Evolutionary conservation across 768 basidiomycete species (phyloP), one percentile per base, ranked within the genome.

Genomic region (Pleurotus cornucopiae): DNA sequence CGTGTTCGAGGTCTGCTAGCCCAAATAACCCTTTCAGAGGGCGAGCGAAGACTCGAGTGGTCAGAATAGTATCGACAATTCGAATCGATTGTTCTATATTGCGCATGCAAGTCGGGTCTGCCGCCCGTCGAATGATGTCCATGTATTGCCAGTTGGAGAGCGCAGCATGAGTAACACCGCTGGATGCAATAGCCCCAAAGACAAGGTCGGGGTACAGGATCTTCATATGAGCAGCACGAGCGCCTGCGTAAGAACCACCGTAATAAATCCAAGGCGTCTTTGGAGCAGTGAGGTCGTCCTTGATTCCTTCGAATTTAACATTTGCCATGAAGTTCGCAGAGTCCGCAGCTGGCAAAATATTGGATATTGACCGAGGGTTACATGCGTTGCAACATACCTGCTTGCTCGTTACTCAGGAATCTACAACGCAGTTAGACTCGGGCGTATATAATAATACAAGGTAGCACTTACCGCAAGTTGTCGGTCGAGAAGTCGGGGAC

Each of bases 161-260:
- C 6, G 82, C 68, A 2, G 95, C 94, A 63, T 95, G 92, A 0
- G 91, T 95, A 5, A 97, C 95, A 30, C 74, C 93, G 57, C 89
- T 91, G 13, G 88, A 91, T 1, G 94, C 91, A 55, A 97, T 94
- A 1, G 91, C 86, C 18, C 93, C 94, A 68, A 79, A 94, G 3
- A 92, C 88, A n/a, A 95, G 75, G 30, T 94, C 84, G 0, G 94
- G 93, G 64, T 93, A 94, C 21, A 94, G 77, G 30, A 91, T 73
- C 54, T 82, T 84, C 88, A 96, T 93, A 64, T 96, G 91, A 0
- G 95, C 95, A 0, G 94, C 87, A 11, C 94, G 85, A 6, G 94
- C 95, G 58, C 95, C 95, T 7, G 94, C 94, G 62, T 96, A 96
- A 0, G 91, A 94, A 6, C 90, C 89, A 12, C 96, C 96, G 63